Percentiles rank a stretch among this genome's conserved stretches.
phyloP scores from a whole-genome alignment of 331 rosid genomes.

The Pyrus hybrid region DNA sequence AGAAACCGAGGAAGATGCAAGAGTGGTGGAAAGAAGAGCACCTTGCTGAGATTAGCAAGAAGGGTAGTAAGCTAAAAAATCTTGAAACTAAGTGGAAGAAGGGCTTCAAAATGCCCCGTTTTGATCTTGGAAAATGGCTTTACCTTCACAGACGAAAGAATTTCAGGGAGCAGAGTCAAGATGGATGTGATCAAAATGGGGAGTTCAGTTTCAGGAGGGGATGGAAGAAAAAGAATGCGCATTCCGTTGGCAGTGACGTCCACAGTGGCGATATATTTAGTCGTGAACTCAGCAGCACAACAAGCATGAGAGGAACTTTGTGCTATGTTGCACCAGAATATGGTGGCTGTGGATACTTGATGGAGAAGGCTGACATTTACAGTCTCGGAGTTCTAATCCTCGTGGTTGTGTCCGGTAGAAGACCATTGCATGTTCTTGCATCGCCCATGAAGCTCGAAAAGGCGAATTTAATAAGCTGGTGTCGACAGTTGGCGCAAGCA shows the following conservation, averaged over 20 bases:
- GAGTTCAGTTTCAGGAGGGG: conserved; percentile 92
- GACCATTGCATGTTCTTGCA: conserved; percentile 80
- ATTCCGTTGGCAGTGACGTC: conserved; percentile 67
- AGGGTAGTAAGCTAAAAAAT: conserved; percentile 37
- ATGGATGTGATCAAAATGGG: conserved; percentile 47
- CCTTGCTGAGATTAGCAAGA: conserved; percentile 77
- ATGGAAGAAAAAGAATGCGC: conserved; percentile 59
- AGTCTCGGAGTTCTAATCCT: conserved; percentile 89
- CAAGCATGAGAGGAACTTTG: conserved; percentile 90
- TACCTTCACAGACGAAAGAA: conserved; percentile 39
- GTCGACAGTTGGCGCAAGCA: conserved; percentile 68
- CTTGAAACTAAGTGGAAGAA: conserved; percentile 54
- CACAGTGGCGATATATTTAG: conserved; percentile 83
- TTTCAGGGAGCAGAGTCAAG: conserved; percentile 28
- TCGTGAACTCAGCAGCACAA: conserved; percentile 94
- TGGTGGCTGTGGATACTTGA: conserved; percentile 68
- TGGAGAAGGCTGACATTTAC: conserved; percentile 92
- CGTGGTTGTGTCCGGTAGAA: conserved; percentile 82
- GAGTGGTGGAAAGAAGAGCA: conserved; percentile 99
- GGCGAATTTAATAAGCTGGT: conserved; percentile 90
- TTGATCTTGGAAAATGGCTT: conserved; percentile 54
- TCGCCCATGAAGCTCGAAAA: conserved; percentile 96
- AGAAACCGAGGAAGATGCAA: conserved; percentile 76
- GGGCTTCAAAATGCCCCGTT: conserved; percentile 62
- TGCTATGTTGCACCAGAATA: conserved; percentile 92